phyloP scores from a whole-genome alignment of 108 stramenopile species.

The Pseudonitzschia multiseries region DNA sequence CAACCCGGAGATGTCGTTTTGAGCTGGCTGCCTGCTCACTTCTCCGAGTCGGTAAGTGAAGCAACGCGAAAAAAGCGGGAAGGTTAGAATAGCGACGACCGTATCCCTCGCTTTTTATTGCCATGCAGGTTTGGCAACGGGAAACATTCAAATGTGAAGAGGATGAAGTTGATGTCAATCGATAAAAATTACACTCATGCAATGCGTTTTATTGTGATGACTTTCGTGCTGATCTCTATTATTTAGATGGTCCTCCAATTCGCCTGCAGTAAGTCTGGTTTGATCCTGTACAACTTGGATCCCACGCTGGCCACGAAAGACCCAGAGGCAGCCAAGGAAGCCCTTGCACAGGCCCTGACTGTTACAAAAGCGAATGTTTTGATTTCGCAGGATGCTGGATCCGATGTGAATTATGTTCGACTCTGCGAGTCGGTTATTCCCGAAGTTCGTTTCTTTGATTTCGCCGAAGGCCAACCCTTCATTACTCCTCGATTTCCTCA shows the following conservation, averaged over 20 bases:
- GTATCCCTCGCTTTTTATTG: background rate
- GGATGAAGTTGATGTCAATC: too few relatives aligned
- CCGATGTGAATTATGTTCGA: slow-evolving; percentile 80
- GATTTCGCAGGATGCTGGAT: slow-evolving; percentile 78
- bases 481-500: slow-evolving; percentile 85
- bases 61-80: background rate
- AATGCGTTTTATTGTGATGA: background rate
- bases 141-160: background rate
- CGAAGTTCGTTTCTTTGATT: slow-evolving; percentile 79
- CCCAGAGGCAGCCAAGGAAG: slow-evolving; percentile 58
- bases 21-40: slow-evolving; percentile 75
- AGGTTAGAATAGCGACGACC: background rate
- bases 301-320: slow-evolving; percentile 69
- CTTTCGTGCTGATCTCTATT: slow-evolving; percentile 7
- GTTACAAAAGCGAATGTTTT: slow-evolving; percentile 82
- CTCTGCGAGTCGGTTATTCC: slow-evolving; percentile 72
- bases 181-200: slow-evolving; percentile 7
- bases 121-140: background rate
- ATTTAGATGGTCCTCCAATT: slow-evolving; percentile 87
- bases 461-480: slow-evolving; percentile 77
- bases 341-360: slow-evolving; percentile 68
- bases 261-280: slow-evolving; percentile 87
- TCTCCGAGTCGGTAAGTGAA: slow-evolving; percentile 82
- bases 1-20: slow-evolving; percentile 86
- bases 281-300: slow-evolving; percentile 78